Conservation (phyloP, 2,329 filamentous ascomycete genomes). For the Nigrograna mackinnonii region DNA sequence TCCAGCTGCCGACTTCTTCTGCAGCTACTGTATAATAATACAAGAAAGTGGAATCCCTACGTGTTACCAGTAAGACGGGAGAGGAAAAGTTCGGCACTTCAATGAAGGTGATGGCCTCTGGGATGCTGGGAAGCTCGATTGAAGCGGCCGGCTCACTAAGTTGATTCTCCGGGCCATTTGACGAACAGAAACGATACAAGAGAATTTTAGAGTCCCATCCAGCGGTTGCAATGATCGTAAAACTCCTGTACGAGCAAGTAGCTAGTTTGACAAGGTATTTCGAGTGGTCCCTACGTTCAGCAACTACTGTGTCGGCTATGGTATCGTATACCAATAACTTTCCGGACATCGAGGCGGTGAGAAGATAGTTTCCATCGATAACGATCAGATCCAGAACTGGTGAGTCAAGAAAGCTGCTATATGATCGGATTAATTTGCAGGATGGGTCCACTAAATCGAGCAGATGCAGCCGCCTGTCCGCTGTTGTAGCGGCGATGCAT, state of each 20-base stretch:
- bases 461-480: slow-evolving; percentile 51
- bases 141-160: slow-evolving; percentile 46
- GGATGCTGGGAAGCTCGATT: slow-evolving; percentile 55
- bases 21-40: slow-evolving; percentile 55
- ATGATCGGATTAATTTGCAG: slow-evolving; percentile 38
- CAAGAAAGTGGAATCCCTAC: slow-evolving; percentile 62
- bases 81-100: slow-evolving; percentile 50
- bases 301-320: slow-evolving; percentile 42
- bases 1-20: slow-evolving; percentile 3
- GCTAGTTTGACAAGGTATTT: slow-evolving; percentile 63
- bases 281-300: slow-evolving; percentile 58
- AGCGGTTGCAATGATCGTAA: slow-evolving; percentile 55
- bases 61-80: slow-evolving; percentile 56
- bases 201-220: slow-evolving; percentile 64
- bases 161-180: slow-evolving; percentile 25
- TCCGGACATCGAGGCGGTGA: slow-evolving; percentile 65
- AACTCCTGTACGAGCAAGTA: slow-evolving; percentile 36
- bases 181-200: slow-evolving; percentile 48
- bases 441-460: slow-evolving; percentile 39
- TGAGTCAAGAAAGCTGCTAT: slow-evolving; percentile 50
- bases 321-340: slow-evolving; percentile 54
- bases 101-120: slow-evolving; percentile 60
- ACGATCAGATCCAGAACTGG: slow-evolving; percentile 58
- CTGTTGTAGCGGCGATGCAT: slow-evolving; percentile 40
- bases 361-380: slow-evolving; percentile 47